Percentiles rank a stretch among this genome's conserved stretches.
phyloP scores from a whole-genome alignment of 768 basidiomycete genomes.

The Phanerochaete sordida region DNA sequence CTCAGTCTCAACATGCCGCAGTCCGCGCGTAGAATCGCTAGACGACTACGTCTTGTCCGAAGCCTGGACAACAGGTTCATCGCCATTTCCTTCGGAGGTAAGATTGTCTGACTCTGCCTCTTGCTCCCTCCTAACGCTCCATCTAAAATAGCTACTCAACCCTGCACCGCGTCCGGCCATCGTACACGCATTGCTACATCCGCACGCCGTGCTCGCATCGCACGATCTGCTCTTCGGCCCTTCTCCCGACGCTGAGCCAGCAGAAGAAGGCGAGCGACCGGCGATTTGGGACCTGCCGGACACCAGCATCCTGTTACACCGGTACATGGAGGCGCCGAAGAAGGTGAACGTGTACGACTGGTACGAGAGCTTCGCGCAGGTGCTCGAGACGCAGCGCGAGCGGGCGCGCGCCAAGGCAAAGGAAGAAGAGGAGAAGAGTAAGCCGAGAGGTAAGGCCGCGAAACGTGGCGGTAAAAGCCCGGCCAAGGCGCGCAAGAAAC shows the following conservation, averaged over 20 bases:
- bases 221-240: conserved; percentile 8
- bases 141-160: conserved; percentile 52
- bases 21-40: conserved; percentile 40
- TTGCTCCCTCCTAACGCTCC: background rate
- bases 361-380: conserved; percentile 73
- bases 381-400: conserved; percentile 55
- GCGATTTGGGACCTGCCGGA: conserved; percentile 61
- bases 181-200: conserved; percentile 57
- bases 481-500: conserved; percentile 19
- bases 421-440: background rate
- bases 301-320: conserved; percentile 68
- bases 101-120: conserved; percentile 7
- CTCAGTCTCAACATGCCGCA: conserved; percentile 21
- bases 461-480: conserved; percentile 6
- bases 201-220: conserved; percentile 42
- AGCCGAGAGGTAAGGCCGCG: background rate
- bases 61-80: conserved; percentile 67
- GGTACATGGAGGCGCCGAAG: conserved; percentile 76
- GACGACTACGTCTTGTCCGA: conserved; percentile 60
- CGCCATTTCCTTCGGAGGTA: conserved; percentile 69
- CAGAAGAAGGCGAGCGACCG: conserved; percentile 18
- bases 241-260: background rate
- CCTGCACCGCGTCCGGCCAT: conserved; percentile 63
- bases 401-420: conserved; percentile 13
- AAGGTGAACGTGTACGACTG: conserved; percentile 88